Evolutionary conservation across 345 rosid species (phyloP).

Genomic region (Laguncularia racemosa): DNA sequence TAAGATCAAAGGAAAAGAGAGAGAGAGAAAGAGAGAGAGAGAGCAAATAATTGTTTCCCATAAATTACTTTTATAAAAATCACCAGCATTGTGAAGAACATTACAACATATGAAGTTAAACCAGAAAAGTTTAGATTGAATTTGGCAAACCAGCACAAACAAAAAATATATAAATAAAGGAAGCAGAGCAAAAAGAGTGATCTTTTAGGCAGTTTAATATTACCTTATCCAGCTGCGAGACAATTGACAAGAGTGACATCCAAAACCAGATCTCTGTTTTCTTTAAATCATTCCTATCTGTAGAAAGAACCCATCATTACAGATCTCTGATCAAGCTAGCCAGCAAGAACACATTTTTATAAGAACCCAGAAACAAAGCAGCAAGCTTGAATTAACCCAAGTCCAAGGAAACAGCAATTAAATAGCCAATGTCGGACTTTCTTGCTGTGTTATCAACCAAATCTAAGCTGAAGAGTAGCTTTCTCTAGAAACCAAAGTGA

Average conservation of each 20-base stretch:
- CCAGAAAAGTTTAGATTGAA: background rate
- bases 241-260: slow-evolving; percentile 13
- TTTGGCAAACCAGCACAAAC: background rate
- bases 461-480: slow-evolving; percentile 72
- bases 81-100: no score
- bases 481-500: slow-evolving; percentile 39
- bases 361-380: slow-evolving; percentile 17
- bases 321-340: slow-evolving; percentile 38
- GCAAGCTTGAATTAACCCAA: slow-evolving; percentile 18
- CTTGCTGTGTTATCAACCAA: slow-evolving; percentile 5
- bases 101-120: background rate
- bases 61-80: no score
- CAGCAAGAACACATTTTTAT: background rate
- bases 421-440: no score
- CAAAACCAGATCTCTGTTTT: slow-evolving; percentile 38
- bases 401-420: no score
- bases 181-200: no score
- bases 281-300: no score
- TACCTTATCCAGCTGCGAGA: slow-evolving; percentile 17
- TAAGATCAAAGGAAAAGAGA: background rate
- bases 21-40: no score
- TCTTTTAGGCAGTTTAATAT: no score
- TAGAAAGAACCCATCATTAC: slow-evolving; percentile 14
- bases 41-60: no score
- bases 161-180: background rate